These are phyloP conservation scores for Jatropha curcas DNA, from an alignment of 345 rosid species.

Conservation along the genomic window DNA sequence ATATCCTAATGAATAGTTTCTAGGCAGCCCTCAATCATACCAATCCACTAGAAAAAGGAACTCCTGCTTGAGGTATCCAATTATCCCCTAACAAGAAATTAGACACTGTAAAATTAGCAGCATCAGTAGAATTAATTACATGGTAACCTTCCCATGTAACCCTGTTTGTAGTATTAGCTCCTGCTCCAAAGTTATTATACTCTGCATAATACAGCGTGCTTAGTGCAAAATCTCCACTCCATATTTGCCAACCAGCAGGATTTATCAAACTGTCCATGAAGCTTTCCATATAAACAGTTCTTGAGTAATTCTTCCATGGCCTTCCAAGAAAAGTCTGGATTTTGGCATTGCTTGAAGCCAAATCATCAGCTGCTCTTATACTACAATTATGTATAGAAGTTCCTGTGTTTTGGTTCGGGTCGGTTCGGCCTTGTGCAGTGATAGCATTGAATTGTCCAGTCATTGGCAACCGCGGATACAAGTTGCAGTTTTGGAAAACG, in stretches of 20 bases:
- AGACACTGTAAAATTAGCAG: constrained; percentile 64
- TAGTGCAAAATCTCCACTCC: constrained; percentile 68
- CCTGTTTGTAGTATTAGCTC: constrained; percentile 54
- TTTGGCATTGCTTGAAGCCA: constrained; percentile 44
- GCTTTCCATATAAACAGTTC: constrained; percentile 61
- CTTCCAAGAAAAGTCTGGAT: constrained; percentile 70
- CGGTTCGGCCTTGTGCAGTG: constrained; percentile 82
- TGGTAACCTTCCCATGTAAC: constrained; percentile 77
- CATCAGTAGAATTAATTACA: constrained; percentile 56
- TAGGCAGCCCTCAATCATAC: constrained; percentile 10
- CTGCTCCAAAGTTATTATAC: constrained; percentile 62
- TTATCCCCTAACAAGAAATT: constrained; percentile 61
- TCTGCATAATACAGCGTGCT: constrained; percentile 74
- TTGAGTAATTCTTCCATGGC: constrained; percentile 90
- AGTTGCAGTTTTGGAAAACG: constrained; percentile 70
- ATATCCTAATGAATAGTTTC: neutral
- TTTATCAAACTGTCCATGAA: constrained; percentile 50
- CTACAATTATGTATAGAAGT: constrained; percentile 66
- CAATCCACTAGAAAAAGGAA: constrained; percentile 48
- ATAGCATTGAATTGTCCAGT: constrained; percentile 80
- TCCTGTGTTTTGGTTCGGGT: constrained; percentile 85
- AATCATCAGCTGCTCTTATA: constrained; percentile 60
- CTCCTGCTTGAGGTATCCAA: constrained; percentile 68
- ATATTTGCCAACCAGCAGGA: constrained; percentile 71
- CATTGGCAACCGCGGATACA: constrained; percentile 72